These are phyloP conservation scores for Dictyostelium purpureum DNA, from an alignment of 78 protist species.

Conservation along the genomic window DNA sequence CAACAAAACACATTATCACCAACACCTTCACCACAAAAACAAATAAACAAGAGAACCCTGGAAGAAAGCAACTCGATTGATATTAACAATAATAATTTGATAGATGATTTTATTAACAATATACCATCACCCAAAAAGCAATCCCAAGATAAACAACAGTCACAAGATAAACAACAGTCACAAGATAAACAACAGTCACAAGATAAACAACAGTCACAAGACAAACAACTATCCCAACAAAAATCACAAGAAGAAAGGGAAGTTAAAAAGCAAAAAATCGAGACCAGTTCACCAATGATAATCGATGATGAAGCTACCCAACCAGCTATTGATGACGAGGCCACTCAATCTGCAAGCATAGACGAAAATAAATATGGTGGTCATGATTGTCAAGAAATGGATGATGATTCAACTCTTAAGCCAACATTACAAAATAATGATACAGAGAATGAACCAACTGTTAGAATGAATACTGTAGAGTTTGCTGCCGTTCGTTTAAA, in stretches of 20 bases:
- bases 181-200: not conserved
- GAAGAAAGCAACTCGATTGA: not conserved
- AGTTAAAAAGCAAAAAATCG: not conserved
- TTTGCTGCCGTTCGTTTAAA: not conserved
- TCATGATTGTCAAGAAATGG: too few relatives aligned
- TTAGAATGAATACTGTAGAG: not conserved
- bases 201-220: not conserved
- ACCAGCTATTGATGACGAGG: not conserved
- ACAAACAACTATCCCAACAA: not conserved
- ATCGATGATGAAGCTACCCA: not conserved
- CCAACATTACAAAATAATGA: not conserved
- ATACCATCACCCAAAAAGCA: too few relatives aligned
- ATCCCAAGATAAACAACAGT: not conserved
- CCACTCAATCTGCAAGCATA: not conserved
- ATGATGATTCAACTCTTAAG: not conserved
- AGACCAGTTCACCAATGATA: not conserved
- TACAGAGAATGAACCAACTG: not conserved
- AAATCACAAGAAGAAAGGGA: not conserved
- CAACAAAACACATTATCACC: not conserved
- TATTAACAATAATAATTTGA: not conserved
- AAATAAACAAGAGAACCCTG: not conserved
- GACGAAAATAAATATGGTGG: not conserved
- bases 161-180: not conserved
- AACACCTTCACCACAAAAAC: not conserved
- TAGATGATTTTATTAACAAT: too few relatives aligned